phyloP scores from a whole-genome alignment of 257 asterid species.

The Coffea eugenioides region DNA sequence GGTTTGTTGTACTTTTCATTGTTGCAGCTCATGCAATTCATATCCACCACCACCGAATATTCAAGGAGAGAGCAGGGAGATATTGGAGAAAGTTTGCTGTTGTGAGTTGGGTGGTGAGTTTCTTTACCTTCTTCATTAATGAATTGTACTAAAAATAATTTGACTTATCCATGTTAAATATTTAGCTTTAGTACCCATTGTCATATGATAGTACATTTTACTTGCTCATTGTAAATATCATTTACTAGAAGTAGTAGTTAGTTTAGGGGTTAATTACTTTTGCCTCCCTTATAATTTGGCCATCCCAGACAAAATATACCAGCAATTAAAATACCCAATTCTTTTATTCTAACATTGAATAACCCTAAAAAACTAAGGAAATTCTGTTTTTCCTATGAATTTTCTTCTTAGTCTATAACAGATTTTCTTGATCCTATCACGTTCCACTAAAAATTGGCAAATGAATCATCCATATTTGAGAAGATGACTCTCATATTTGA shows the following conservation, averaged over 20 bases:
- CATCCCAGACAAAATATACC: background rate
- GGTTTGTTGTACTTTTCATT: background rate
- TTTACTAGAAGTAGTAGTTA: no score
- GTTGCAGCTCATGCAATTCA: conserved; percentile 19
- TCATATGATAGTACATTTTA: background rate
- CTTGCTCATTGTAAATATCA: no score
- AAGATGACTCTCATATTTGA: no score
- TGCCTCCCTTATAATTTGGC: background rate
- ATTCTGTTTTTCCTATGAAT: background rate
- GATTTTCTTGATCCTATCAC: background rate
- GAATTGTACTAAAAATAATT: background rate
- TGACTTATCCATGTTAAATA: no score
- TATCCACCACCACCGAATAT: conserved; percentile 36
- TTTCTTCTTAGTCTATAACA: no score
- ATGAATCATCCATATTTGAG: no score
- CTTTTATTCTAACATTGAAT: background rate
- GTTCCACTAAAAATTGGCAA: no score
- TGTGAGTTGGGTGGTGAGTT: conserved; percentile 73
- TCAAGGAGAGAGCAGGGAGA: conserved; percentile 56
- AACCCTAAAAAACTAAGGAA: background rate
- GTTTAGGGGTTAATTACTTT: no score
- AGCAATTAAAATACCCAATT: no score
- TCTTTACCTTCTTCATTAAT: background rate
- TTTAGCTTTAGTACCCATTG: background rate
- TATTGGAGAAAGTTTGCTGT: conserved; percentile 71